Evolutionary conservation across 108 stramenopile genomes (phyloP), one percentile per base, ranked within the genome.

Genomic region (Cyclotella baltica): DNA sequence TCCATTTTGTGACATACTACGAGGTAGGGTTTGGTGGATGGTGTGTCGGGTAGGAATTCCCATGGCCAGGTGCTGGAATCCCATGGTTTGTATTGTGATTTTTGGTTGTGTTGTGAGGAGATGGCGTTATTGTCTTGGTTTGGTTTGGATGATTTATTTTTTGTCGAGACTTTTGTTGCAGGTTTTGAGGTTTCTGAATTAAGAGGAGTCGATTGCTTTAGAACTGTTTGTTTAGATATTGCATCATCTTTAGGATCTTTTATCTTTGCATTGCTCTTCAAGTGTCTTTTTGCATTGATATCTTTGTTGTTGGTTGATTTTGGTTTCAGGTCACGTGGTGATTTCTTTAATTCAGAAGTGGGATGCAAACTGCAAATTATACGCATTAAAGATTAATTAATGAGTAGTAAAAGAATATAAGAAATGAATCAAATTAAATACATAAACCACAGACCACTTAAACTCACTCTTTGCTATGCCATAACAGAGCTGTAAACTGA

Each of bases 1-100:
- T 31, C 30, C 13, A 61, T 34, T 34, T 31, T 31, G n/a, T 61
- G 59, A 61, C 59, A 61, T 61, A 61, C 59, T 11, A 61, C 31
- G 0, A 61, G 59, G n/a, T 61, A 61, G 31, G 59, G 59, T 61
- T 61, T 31, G 20, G 16, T 33, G 31, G 59, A 61, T 61, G 31
- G 6, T 33, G 30, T 48, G 2, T 16, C 2, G 13, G 30, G 0
- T 34, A 34, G 31, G 59, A 61, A 61, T 61, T 61, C 59, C 59
- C 59, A 61, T 16, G 11, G 33, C 59, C 59, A 61, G 11, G 59
- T 61, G 59, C 20, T 20, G 33, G 31, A 1, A 61, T 61, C 59
- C 3, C 1, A 5, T 31, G 11, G 31, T 34, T 34, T 13, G 31
- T 61, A 19, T 34, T 61, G 20, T 31, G 4, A 48, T n/a, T 2